Percentiles rank a stretch among this genome's conserved stretches.
These are phyloP conservation scores for Anacardium occidentale DNA, from an alignment of 345 rosid species.

Conservation along the genomic window DNA sequence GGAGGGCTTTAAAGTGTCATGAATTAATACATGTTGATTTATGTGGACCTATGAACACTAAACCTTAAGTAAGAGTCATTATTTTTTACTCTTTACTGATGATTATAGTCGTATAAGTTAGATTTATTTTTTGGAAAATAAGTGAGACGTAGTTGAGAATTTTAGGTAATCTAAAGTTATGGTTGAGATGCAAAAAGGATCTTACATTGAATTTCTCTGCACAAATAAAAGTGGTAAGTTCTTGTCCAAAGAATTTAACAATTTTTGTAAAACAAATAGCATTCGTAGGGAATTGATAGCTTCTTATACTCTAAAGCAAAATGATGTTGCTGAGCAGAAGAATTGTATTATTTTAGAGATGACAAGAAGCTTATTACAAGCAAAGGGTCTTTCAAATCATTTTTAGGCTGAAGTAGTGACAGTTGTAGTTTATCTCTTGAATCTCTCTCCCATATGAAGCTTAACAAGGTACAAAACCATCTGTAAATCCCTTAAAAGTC, in stretches of 20 bases:
- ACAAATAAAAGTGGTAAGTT: neutral
- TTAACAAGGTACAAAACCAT: neutral
- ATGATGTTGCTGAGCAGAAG: neutral
- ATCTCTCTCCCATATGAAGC: neutral
- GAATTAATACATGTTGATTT: constrained; percentile 11
- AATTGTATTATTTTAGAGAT: neutral
- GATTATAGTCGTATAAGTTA: neutral
- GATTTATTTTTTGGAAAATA: neutral
- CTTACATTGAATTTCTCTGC: neutral
- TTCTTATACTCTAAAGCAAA: neutral
- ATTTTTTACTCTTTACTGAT: no score
- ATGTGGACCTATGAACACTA: neutral
- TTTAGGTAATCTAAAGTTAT: neutral
- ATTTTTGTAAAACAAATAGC: no score
- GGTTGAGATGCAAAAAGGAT: neutral
- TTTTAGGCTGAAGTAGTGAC: neutral
- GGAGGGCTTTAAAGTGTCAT: neutral
- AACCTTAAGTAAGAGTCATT: no score
- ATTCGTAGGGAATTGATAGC: neutral
- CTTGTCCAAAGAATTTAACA: neutral
- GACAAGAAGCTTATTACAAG: neutral
- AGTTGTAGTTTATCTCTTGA: neutral
- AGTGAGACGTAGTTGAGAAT: neutral
- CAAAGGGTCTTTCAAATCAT: neutral
- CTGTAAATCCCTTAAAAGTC: no score